A percentile compares a stretch with the other conserved stretches of the same genome.
phyloP scores from a whole-genome alignment of 371 early-diverging fungal species.

The Smittium mucronatum region DNA sequence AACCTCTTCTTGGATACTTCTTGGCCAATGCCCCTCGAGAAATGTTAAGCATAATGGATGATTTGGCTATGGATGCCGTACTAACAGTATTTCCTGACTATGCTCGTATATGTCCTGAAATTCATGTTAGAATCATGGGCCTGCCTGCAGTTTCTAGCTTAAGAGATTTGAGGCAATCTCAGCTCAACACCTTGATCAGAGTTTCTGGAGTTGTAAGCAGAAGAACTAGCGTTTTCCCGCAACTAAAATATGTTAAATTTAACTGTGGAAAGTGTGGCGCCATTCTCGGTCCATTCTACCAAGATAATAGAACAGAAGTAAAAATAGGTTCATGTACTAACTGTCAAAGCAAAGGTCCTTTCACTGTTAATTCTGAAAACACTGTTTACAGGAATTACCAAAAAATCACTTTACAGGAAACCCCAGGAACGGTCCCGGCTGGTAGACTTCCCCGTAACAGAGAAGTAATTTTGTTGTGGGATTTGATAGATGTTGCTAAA shows the following conservation, averaged over 20 bases:
- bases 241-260: constrained; percentile 93
- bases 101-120: constrained; percentile 78
- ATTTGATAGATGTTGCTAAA: constrained; percentile 92
- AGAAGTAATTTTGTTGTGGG: constrained; percentile 92
- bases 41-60: constrained; percentile 82
- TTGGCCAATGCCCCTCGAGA: constrained; percentile 77
- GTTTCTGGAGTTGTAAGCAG: constrained; percentile 95
- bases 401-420: constrained; percentile 95
- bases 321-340: constrained; percentile 79
- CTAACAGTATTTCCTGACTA: constrained; percentile 85
- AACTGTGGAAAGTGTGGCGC: constrained; percentile 93
- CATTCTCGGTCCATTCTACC: constrained; percentile 90
- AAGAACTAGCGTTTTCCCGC: constrained; percentile 92
- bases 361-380: constrained; percentile 80
- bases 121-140: constrained; percentile 90
- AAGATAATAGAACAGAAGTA: constrained; percentile 76
- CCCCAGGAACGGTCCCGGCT: constrained; percentile 94
- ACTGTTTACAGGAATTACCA: constrained; percentile 98
- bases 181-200: constrained; percentile 88
- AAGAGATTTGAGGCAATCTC: constrained; percentile 82
- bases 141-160: constrained; percentile 76
- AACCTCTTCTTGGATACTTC: constrained; percentile 73
- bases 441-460: constrained; percentile 94
- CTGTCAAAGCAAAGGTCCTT: constrained; percentile 92
- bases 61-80: constrained; percentile 84